These are phyloP conservation scores for Clonostachys chloroleuca DNA, from an alignment of 2,329 filamentous ascomycete genomes.

Conservation along the genomic window DNA sequence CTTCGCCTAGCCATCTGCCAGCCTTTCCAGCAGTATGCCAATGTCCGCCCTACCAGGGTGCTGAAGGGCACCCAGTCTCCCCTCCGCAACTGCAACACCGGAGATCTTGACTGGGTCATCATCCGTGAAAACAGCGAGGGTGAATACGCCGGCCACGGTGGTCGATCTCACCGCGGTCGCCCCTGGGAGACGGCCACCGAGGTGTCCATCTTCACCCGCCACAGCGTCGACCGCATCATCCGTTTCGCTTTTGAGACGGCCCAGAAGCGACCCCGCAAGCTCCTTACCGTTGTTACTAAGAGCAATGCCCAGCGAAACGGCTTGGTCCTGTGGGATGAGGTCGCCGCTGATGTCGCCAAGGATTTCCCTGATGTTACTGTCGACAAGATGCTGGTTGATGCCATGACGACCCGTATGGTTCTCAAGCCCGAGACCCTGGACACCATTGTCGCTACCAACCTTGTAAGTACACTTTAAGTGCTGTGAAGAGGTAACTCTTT, in stretches of 20 bases:
- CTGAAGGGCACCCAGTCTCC: slow-evolving; percentile 56
- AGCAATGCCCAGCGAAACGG: slow-evolving; percentile 63
- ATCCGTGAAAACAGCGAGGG: slow-evolving; percentile 64
- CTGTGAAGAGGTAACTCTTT: not conserved
- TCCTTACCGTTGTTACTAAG: slow-evolving; percentile 60
- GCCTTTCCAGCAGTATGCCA: slow-evolving; percentile 61
- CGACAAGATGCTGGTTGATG: slow-evolving; percentile 65
- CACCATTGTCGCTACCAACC: slow-evolving; percentile 60
- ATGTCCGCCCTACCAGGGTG: slow-evolving; percentile 59
- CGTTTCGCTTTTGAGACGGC: slow-evolving; percentile 61
- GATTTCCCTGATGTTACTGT: slow-evolving; percentile 57
- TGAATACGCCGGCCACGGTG: slow-evolving; percentile 62
- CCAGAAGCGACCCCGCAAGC: slow-evolving; percentile 48
- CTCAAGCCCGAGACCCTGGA: slow-evolving; percentile 54
- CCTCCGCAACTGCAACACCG: slow-evolving; percentile 41
- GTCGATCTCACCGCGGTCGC: slow-evolving; percentile 52
- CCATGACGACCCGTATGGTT: slow-evolving; percentile 62
- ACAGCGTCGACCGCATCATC: slow-evolving; percentile 54
- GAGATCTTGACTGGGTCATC: slow-evolving; percentile 62
- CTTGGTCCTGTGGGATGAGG: slow-evolving; percentile 66
- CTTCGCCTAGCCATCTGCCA: slow-evolving; percentile 62
- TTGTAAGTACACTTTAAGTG: slow-evolving; percentile 20
- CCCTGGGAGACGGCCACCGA: slow-evolving; percentile 60
- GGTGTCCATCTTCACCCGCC: slow-evolving; percentile 57
- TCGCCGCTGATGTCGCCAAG: slow-evolving; percentile 46